Conservation (phyloP, 2,329 filamentous ascomycete species). For the Aspergillus ibericus region DNA sequence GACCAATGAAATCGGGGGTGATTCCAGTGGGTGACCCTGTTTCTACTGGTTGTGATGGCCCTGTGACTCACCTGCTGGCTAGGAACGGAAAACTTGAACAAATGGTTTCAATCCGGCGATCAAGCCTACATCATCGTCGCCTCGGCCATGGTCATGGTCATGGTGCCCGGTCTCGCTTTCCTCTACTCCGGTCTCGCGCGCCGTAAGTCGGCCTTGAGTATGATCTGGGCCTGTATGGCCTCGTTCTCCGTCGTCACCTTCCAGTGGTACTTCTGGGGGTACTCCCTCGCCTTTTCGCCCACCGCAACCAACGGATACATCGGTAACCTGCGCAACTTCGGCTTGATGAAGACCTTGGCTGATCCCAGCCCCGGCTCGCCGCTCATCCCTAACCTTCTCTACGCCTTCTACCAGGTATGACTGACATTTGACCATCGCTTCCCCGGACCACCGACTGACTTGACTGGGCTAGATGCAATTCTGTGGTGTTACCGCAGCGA, state of each 20-base stretch:
- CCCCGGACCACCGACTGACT: not conserved
- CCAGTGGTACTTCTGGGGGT: conserved; percentile 99
- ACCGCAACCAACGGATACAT: conserved; percentile 86
- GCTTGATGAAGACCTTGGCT: conserved; percentile 79
- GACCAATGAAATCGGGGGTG: conserved; percentile 65
- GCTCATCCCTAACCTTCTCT: conserved; percentile 84
- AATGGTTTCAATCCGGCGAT: conserved; percentile 91
- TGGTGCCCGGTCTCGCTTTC: conserved; percentile 95
- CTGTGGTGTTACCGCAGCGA: conserved; percentile 86
- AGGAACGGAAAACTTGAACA: conserved; percentile 88
- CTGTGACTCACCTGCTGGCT: conserved; percentile 14
- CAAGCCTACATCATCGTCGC: conserved; percentile 89
- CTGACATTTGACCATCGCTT: not conserved
- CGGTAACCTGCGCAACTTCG: conserved; percentile 85
- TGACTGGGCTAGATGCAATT: conserved; percentile 77
- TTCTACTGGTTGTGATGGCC: not conserved
- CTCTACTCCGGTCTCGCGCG: conserved; percentile 97
- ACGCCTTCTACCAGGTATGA: conserved; percentile 83
- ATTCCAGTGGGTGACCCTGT: conserved; percentile 66
- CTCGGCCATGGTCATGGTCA: conserved; percentile 90
- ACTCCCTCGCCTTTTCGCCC: conserved; percentile 86
- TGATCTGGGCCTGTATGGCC: conserved; percentile 97
- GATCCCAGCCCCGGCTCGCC: conserved; percentile 84
- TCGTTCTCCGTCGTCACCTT: conserved; percentile 88
- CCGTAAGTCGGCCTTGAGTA: conserved; percentile 92